phyloP scores from a whole-genome alignment of 2,329 filamentous ascomycete genomes.

The Sclerotinia trifoliorum region DNA sequence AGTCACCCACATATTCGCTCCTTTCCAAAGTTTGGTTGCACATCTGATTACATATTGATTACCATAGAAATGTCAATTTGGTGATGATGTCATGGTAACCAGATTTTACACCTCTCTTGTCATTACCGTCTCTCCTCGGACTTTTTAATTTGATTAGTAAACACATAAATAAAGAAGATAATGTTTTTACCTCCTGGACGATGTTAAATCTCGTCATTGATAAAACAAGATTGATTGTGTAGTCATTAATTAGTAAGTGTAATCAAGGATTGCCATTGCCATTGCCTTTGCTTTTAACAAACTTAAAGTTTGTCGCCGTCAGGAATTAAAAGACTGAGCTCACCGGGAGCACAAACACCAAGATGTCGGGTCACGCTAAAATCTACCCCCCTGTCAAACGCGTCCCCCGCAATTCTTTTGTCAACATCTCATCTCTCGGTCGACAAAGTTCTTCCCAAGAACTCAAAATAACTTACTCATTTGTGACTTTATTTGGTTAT shows the following conservation, averaged over 20 bases:
- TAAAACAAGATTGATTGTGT: not conserved
- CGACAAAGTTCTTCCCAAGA: not conserved
- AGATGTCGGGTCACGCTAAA: conserved; percentile 4
- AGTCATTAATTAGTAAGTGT: not conserved
- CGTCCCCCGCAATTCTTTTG: conserved; percentile 19
- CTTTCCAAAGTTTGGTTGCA: not conserved
- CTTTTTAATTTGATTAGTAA: not conserved
- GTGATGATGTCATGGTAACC: not conserved
- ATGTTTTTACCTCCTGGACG: not conserved
- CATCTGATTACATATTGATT: not conserved
- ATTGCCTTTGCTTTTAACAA: not conserved
- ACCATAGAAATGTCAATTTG: not conserved
- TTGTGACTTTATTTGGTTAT: not conserved
- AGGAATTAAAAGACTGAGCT: not conserved
- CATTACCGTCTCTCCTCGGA: not conserved
- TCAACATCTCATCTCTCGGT: conserved; percentile 8
- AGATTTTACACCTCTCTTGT: not conserved
- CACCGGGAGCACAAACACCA: not conserved
- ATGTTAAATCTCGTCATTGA: not conserved
- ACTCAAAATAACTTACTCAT: not conserved
- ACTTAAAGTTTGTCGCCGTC: not conserved
- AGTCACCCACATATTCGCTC: not conserved
- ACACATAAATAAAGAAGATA: not conserved
- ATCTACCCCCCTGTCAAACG: conserved; percentile 8
- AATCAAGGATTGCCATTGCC: not conserved